Percentiles rank a stretch among this genome's conserved stretches.
Evolutionary conservation across 331 rosid species (phyloP).

Genomic region (Quercus tomentella): DNA sequence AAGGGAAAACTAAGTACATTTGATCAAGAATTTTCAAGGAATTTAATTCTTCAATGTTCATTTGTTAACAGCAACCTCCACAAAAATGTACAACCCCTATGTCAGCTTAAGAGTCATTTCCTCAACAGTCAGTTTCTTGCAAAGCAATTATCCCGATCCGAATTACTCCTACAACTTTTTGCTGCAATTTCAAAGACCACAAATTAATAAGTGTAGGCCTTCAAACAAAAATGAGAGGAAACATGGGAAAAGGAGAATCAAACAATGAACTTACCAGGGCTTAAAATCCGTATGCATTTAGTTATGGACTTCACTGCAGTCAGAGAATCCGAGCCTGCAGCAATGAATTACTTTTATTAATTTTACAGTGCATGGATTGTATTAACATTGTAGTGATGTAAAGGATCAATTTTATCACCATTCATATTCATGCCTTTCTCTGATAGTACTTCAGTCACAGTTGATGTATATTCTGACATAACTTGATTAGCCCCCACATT

Average conservation of each 20-base stretch:
- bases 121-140: conserved; percentile 16
- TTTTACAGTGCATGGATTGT: not conserved
- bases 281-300: conserved; percentile 51
- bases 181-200: conserved; percentile 33
- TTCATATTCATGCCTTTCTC: conserved; percentile 40
- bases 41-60: not conserved
- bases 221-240: not conserved
- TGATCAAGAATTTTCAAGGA: not conserved
- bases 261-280: conserved; percentile 52
- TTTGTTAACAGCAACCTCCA: not conserved
- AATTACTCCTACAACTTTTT: conserved; percentile 29
- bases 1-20: not conserved
- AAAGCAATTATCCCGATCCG: conserved; percentile 27
- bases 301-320: conserved; percentile 49
- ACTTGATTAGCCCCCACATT: conserved; percentile 29
- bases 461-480: conserved; percentile 54
- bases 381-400: not conserved
- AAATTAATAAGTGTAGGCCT: not conserved
- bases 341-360: not conserved
- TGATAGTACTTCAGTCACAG: conserved; percentile 43
- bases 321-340: conserved; percentile 53
- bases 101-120: conserved; percentile 28
- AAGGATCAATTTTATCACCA: conserved; percentile 34
- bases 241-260: not conserved
- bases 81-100: not conserved